Base-by-base conservation (phyloP, 352 stramenopile species). In the Globisporangium nodosum region DNA sequence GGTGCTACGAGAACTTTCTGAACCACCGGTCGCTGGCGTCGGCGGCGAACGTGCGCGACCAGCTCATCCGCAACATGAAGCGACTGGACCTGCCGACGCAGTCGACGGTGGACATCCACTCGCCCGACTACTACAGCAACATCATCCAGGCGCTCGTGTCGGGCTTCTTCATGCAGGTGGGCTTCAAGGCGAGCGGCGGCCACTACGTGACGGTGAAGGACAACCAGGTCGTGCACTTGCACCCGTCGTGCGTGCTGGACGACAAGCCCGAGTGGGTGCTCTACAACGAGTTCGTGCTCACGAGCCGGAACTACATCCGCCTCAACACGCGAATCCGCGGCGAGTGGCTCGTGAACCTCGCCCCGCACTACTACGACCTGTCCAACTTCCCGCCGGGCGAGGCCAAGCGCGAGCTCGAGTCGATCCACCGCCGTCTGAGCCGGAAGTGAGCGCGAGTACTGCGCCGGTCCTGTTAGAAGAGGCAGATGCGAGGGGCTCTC, bases 141-240 rank as follows among this genome's bases (percentile, higher is more conserved):
- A 97, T 98, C 53, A 84, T 92, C 54, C 92, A 96, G 65, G 81
- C 94, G 40, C 73, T 99, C 15, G 96, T 96, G 20, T 82, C 85
- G 21, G 97, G 96, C 39, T 99, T 99, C 79, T 99, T 99, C 78
- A 99, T 99, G 96, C 81, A 94, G 54, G 88, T 99, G 21, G 97
- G 90, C 0, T 96, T 98, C 69, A 90, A 89, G 63, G 67, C 66
- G 7, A 78, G 69, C 31, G 74, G 82, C 35, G 96, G 96, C 48
- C 85, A 96, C 57, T 99, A 99, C 76, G 73, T 99, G 33, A 99
- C 97, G 5, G 90, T 99, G 47, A 99, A 99, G 76, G 97, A 99
- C 72, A 99, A 99, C 74, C 97, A 99, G 72, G 85, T 98, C 11
- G 97, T 99, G 37, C 85, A 96, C 53, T 76, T 99, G 55, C 97